phyloP scores from a whole-genome alignment of 2,329 filamentous ascomycete genomes.

The Trichoderma sp. region DNA sequence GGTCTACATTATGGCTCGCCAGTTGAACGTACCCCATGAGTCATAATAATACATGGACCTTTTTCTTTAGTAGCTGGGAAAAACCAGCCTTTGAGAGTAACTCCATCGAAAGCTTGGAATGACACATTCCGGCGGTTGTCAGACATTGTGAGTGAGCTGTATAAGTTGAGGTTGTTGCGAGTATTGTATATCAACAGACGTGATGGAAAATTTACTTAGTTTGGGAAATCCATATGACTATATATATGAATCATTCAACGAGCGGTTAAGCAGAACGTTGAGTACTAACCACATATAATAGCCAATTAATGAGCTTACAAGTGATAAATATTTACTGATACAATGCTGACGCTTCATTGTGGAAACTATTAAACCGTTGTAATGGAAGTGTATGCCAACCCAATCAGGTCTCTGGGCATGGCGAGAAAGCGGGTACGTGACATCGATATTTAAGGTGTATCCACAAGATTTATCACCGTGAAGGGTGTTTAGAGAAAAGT shows the following conservation, averaged over 20 bases:
- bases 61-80: not conserved
- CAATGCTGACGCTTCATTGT: not conserved
- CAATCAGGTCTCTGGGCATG: not conserved
- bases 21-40: constrained; percentile 4
- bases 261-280: not conserved
- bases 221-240: not conserved
- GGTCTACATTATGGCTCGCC: not conserved
- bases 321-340: not conserved
- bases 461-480: not conserved
- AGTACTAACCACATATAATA: not conserved
- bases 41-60: constrained; percentile 9
- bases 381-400: not conserved
- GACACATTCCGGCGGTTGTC: not conserved
- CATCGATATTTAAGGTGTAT: not conserved
- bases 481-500: not conserved
- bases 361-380: not conserved
- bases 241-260: not conserved
- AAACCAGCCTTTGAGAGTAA: constrained; percentile 7
- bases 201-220: not conserved
- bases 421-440: not conserved
- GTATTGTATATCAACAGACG: not conserved
- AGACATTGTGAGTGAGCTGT: not conserved
- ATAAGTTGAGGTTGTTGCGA: not conserved
- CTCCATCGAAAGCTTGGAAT: not conserved
- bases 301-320: not conserved